A percentile compares a stretch with the other conserved stretches of the same genome.
Evolutionary conservation across 768 basidiomycete genomes (phyloP).

Genomic region (Lactarius deliciosus): DNA sequence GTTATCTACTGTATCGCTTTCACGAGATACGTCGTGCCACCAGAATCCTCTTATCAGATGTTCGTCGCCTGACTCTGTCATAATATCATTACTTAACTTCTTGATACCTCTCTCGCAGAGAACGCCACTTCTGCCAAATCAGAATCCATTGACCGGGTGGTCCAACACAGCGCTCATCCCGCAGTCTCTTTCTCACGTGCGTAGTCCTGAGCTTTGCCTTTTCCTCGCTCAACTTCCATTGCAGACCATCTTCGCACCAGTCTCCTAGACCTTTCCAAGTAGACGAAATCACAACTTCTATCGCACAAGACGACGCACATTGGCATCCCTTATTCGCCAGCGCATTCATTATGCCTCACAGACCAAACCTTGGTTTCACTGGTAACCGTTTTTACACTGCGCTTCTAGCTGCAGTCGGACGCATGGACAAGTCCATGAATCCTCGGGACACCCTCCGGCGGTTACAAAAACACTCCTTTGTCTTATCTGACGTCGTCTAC

Average conservation of each 20-base stretch:
- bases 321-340: not conserved
- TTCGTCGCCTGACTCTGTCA: not conserved
- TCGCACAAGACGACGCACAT: not conserved
- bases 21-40: not conserved
- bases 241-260: not conserved
- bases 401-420: conserved; percentile 57
- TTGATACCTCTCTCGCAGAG: not conserved
- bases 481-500: conserved; percentile 57
- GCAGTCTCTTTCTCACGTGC: not conserved
- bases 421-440: conserved; percentile 76
- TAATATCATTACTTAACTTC: not conserved
- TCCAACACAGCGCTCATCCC: not conserved
- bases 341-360: conserved; percentile 18
- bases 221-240: not conserved
- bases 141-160: not conserved
- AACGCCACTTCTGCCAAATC: not conserved
- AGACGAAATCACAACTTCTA: not conserved
- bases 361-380: conserved; percentile 11
- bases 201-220: not conserved
- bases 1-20: not conserved
- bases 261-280: not conserved
- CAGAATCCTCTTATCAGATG: conserved; percentile 4
- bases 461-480: conserved; percentile 57
- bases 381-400: conserved; percentile 40
- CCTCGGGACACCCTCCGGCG: conserved; percentile 63